Evolutionary conservation across 2,329 filamentous ascomycete genomes (phyloP).

Genomic region (Trichophyton schoenleinii): DNA sequence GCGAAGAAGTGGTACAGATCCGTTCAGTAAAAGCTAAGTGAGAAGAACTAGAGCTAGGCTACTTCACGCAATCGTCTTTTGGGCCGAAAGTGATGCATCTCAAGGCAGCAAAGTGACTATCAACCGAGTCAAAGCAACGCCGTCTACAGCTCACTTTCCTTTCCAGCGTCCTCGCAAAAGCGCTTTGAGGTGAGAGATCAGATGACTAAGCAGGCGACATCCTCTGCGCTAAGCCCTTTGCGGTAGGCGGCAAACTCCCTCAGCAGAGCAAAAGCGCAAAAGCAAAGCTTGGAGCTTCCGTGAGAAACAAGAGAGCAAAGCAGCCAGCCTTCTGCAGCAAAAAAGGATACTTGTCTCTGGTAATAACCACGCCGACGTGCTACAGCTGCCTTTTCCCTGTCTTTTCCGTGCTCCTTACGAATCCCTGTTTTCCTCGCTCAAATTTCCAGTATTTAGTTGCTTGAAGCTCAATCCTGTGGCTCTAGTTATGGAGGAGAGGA

Average conservation of each 20-base stretch:
- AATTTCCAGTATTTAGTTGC: neutral
- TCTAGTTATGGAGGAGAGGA: neutral
- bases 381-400: too few species aligned
- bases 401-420: neutral
- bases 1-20: constrained; percentile 4
- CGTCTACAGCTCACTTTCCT: too few species aligned
- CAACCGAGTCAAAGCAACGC: too few species aligned
- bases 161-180: neutral
- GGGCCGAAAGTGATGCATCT: too few species aligned
- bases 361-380: neutral
- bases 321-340: neutral
- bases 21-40: constrained; percentile 5
- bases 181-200: neutral
- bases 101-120: too few species aligned
- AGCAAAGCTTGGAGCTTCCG: neutral
- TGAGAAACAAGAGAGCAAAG: neutral
- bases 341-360: neutral
- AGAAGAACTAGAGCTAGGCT: too few species aligned
- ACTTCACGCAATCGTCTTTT: too few species aligned
- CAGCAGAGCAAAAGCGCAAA: neutral
- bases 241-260: neutral
- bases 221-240: neutral
- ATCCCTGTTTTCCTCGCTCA: neutral
- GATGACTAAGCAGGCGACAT: neutral
- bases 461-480: neutral